Evolutionary conservation across 192 early-diverging fungal species (phyloP).

Genomic region (Backusella sp.): DNA sequence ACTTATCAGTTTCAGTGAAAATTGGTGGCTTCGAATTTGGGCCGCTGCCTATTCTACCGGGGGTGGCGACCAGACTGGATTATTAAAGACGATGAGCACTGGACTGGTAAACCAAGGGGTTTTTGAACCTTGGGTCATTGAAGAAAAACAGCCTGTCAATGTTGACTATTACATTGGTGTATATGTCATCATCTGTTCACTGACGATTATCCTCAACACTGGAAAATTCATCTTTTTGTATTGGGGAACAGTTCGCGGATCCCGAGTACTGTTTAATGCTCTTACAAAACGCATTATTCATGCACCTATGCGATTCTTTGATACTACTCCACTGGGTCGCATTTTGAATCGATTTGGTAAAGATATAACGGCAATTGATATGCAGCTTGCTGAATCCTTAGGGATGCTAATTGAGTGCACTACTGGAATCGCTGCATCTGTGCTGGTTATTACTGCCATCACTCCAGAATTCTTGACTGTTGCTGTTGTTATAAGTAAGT

Average conservation of each 20-base stretch:
- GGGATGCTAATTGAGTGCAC: conserved; percentile 38
- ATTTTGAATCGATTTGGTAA: conserved; percentile 86
- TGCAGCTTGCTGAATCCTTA: conserved; percentile 31
- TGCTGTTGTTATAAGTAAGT: conserved; percentile 21
- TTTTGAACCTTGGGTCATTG: conserved; percentile 11
- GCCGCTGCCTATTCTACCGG: background rate
- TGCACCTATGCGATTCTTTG: conserved; percentile 63
- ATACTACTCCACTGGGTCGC: conserved; percentile 75
- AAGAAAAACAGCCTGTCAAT: conserved; percentile 17
- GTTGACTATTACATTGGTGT: conserved; percentile 43
- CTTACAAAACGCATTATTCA: conserved; percentile 39
- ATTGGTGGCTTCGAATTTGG: conserved; percentile 26
- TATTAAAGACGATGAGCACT: background rate
- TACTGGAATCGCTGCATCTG: conserved; percentile 31
- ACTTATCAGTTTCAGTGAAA: conserved; percentile 40
- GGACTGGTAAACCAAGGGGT: background rate
- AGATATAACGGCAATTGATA: conserved; percentile 76
- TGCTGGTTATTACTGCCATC: conserved; percentile 40
- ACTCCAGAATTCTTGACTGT: conserved; percentile 45
- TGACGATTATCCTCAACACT: conserved; percentile 15
- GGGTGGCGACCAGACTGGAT: background rate
- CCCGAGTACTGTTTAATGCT: conserved; percentile 34
- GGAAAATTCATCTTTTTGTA: conserved; percentile 23
- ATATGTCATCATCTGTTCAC: conserved; percentile 27
- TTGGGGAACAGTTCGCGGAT: conserved; percentile 34